Percentiles rank a stretch among this genome's conserved stretches.
Evolutionary conservation across 768 basidiomycete genomes (phyloP).

Genomic region (Termitomyces sp.): DNA sequence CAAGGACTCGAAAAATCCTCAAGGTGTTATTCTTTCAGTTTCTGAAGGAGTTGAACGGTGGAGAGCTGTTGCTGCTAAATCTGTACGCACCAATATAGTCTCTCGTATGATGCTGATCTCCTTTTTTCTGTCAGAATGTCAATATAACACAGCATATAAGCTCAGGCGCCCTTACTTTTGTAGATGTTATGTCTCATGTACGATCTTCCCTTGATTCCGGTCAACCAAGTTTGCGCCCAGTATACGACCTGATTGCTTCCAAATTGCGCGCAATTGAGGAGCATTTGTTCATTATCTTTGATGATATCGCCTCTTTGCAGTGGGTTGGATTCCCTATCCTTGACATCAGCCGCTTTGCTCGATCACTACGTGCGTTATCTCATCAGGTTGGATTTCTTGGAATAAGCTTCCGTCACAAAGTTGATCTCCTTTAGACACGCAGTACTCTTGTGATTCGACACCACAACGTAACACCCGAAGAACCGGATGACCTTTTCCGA

Average conservation of each 20-base stretch:
- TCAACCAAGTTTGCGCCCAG: slow-evolving; percentile 22
- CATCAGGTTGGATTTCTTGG: slow-evolving; percentile 35
- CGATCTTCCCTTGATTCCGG: slow-evolving; percentile 15
- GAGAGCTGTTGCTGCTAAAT: slow-evolving; percentile 58
- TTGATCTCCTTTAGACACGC: slow-evolving; percentile 31
- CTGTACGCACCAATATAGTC: slow-evolving; percentile 35
- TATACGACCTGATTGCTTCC: slow-evolving; percentile 31
- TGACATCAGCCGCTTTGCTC: slow-evolving; percentile 51
- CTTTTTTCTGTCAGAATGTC: slow-evolving; percentile 26
- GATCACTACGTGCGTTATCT: slow-evolving; percentile 55
- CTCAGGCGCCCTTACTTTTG: slow-evolving; percentile 40
- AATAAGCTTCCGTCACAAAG: neutral
- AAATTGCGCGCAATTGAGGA: slow-evolving; percentile 13
- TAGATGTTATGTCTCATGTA: slow-evolving; percentile 44
- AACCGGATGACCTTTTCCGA: slow-evolving; percentile 57
- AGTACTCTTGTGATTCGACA: slow-evolving; percentile 60
- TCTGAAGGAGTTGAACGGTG: slow-evolving; percentile 54
- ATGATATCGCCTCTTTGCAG: slow-evolving; percentile 61
- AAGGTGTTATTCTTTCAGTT: slow-evolving; percentile 50
- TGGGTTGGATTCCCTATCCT: slow-evolving; percentile 59
- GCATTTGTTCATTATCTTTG: slow-evolving; percentile 53
- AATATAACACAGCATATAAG: slow-evolving; percentile 30
- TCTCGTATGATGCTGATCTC: neutral
- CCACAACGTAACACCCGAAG: slow-evolving; percentile 50
- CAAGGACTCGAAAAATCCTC: slow-evolving; percentile 32